Evolutionary conservation across 441 rosid species (phyloP), one percentile per base, ranked within the genome.

Genomic region (Pelargonium exstipulatum): DNA sequence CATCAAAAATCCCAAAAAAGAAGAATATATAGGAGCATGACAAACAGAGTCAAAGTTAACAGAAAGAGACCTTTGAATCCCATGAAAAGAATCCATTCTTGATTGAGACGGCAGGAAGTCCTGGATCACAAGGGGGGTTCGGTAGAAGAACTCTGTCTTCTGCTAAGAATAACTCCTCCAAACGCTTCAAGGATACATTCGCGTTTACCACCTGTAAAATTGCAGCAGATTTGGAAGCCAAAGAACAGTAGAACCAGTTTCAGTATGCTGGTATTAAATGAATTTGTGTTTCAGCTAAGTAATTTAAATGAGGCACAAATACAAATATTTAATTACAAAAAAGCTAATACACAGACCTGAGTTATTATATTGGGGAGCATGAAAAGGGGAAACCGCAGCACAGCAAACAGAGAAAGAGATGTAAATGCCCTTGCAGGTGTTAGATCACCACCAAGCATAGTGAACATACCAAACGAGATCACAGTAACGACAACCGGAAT

Each of bases 381-480:
- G 82, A 84, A 87, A 65, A 92, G 86, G 55, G 98, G 99, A 76
- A 90, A 96, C 40, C 99, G 97, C 78, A 96, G 95, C 68, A 96
- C 99, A 16, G 97, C 79, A 79, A 95, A 95, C 74, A 96, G 86
- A 69, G 99, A 92, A 63, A 96, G 90, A 45, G 98, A 82, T 49
- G 98, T 96, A 81, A 96, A 96, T 79, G 99, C 99, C 86, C 94
- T 86, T 43, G 99, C 90, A 79, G 99, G 99, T 79, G 99, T 93
- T 80, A 93, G 84, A 83, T 93, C 84, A 73, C 99, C 99, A 69
- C 99, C 99, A 75, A 96, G 97, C 81, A 96, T 74, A 71, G 99
- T 88, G 86, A 86, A 96, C 85, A 91, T 71, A 57, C 97, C 97
- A 81, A 96, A 96, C 69, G 99, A 91, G 69, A 86, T 72, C 77